Percentiles rank a stretch among this genome's conserved stretches.
Conservation (phyloP, 257 asterid genomes). For the Pogostemon cablin region DNA sequence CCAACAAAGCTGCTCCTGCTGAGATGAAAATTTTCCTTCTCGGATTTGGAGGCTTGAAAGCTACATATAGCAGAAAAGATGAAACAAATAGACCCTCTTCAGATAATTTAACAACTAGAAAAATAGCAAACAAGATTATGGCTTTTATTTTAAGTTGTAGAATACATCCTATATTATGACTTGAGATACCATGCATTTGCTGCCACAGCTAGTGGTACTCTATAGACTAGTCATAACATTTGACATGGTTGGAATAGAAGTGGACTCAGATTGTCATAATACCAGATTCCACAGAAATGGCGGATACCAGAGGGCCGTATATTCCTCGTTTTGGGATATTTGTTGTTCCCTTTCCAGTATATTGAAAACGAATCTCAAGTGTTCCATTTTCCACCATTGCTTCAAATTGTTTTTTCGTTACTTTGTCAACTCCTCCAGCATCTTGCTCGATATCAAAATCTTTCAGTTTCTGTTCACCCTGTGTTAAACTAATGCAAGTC, state of each 20-base stretch:
- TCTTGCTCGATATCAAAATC: constrained; percentile 50
- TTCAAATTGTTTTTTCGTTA: constrained; percentile 21
- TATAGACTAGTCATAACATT: neutral
- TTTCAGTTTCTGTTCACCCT: constrained; percentile 47
- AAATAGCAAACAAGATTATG: neutral
- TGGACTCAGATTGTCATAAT: neutral
- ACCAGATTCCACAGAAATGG: constrained; percentile 61
- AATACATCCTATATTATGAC: neutral
- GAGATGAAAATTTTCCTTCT: constrained; percentile 32
- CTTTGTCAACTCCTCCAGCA: constrained; percentile 51
- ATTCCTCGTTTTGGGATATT: constrained; percentile 48
- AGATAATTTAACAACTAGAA: neutral
- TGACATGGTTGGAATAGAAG: neutral
- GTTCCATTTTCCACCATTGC: constrained; percentile 39
- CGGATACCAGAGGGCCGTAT: constrained; percentile 65
- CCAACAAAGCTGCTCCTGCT: constrained; percentile 38
- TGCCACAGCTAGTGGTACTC: constrained; percentile 1
- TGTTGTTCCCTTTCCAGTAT: constrained; percentile 56
- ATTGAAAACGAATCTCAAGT: constrained; percentile 49
- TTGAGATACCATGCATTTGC: neutral
- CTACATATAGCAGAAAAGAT: constrained; percentile 34
- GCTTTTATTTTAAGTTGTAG: neutral
- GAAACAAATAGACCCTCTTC: neutral
- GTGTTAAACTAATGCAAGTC: neutral
- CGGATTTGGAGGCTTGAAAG: constrained; percentile 41